Percentiles rank a stretch among this genome's conserved stretches.
Conservation (phyloP, 2,329 filamentous ascomycete genomes). For the Pseudogymnoascus sp. region DNA sequence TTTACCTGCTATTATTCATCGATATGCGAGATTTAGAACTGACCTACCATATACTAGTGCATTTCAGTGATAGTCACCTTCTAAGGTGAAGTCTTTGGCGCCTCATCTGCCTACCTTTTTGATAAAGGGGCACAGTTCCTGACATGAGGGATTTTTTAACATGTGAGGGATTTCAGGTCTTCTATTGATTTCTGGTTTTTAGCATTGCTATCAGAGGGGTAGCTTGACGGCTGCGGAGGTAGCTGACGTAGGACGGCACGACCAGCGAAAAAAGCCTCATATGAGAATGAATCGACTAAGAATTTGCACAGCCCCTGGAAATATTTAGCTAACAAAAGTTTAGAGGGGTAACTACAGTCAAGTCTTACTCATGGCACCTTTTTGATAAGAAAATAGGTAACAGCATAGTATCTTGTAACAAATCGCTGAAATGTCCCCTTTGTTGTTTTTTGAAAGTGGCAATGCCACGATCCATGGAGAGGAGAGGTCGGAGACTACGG, state of each 20-base stretch:
- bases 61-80: neutral
- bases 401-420: neutral
- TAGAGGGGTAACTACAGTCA: neutral
- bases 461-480: neutral
- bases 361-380: neutral
- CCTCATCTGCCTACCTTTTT: neutral
- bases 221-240: neutral
- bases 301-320: neutral
- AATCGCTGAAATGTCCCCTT: neutral
- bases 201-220: neutral
- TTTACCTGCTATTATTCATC: neutral
- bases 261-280: neutral
- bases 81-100: neutral
- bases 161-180: neutral
- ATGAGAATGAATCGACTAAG: neutral
- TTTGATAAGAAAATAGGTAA: neutral
- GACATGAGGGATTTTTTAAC: neutral
- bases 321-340: neutral
- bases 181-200: neutral
- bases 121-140: neutral
- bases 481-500: too few species aligned
- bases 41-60: neutral
- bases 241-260: neutral
- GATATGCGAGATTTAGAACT: neutral
- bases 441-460: neutral